Conservation (phyloP, 1,139 yeast species). For the Yamadazyma friedrichii region DNA sequence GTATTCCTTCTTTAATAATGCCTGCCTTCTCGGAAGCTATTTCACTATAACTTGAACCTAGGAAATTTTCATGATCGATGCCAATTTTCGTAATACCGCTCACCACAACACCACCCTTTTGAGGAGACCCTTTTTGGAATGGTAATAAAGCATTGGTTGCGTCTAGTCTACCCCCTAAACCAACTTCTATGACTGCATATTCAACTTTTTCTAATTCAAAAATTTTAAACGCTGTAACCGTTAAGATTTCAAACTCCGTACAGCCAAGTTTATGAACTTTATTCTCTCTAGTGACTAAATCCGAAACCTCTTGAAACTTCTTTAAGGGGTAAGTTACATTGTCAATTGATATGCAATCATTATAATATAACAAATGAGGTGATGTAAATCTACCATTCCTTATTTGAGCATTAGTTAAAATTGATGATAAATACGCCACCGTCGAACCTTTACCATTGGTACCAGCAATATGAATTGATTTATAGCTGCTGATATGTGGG, state of each 20-base stretch:
- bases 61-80: constrained; percentile 73
- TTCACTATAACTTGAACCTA: constrained; percentile 61
- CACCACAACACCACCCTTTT: constrained; percentile 46
- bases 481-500: constrained; percentile 57
- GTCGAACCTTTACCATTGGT: constrained; percentile 96
- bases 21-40: constrained; percentile 86
- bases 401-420: constrained; percentile 48
- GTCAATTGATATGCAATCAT: constrained; percentile 74
- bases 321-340: constrained; percentile 50
- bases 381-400: constrained; percentile 80
- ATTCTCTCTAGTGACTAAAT: constrained; percentile 36
- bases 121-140: constrained; percentile 14
- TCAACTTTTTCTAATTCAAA: constrained; percentile 61
- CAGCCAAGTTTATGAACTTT: constrained; percentile 50
- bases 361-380: constrained; percentile 72
- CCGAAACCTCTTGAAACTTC: constrained; percentile 47
- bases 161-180: constrained; percentile 84
- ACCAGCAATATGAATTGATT: constrained; percentile 84
- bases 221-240: constrained; percentile 79
- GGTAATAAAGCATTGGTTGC: constrained; percentile 69
- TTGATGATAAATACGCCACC: constrained; percentile 70
- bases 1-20: constrained; percentile 59
- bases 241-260: constrained; percentile 82
- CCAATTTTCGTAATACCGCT: constrained; percentile 85
- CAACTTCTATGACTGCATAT: constrained; percentile 83